Percentiles rank a stretch among this genome's conserved stretches.
Conservation (phyloP, 208 protist species). For the Trypanosoma melophagium region DNA sequence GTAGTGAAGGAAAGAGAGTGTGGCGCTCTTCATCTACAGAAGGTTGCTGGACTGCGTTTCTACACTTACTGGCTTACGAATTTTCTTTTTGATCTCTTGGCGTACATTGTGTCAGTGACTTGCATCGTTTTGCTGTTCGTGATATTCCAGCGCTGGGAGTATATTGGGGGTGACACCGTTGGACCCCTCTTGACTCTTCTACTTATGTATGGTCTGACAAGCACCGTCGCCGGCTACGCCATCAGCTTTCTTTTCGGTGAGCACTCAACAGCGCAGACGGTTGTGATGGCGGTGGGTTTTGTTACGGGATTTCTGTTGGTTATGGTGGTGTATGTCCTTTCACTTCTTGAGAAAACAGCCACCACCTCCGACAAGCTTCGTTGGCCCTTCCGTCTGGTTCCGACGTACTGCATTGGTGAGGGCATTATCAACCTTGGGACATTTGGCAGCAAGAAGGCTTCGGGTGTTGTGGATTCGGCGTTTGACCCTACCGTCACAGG, state of each 20-base stretch:
- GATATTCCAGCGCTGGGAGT: constrained; percentile 63
- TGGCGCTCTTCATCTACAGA: constrained; percentile 38
- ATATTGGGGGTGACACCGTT: constrained; percentile 43
- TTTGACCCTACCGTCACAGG: constrained; percentile 51
- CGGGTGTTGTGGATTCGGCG: constrained; percentile 27
- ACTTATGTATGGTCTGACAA: constrained; percentile 61
- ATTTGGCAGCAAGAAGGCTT: constrained; percentile 28
- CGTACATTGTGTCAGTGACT: constrained; percentile 61
- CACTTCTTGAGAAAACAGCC: constrained; percentile 37
- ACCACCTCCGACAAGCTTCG: constrained; percentile 36
- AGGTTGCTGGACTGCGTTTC: too few relatives aligned
- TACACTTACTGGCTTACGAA: constrained; percentile 68
- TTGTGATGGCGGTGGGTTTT: constrained; percentile 71
- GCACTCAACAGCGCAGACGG: constrained; percentile 69
- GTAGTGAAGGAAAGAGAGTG: constrained; percentile 81
- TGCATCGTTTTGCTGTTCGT: constrained; percentile 57
- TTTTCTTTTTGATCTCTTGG: constrained; percentile 71
- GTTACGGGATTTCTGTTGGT: constrained; percentile 75
- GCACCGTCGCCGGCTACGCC: constrained; percentile 61
- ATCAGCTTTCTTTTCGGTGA: constrained; percentile 65
- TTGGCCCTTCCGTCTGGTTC: constrained; percentile 69
- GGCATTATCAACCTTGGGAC: constrained; percentile 65
- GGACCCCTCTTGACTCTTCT: constrained; percentile 50
- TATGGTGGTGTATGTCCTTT: constrained; percentile 51
- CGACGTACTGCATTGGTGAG: constrained; percentile 75